Evolutionary conservation across 441 rosid species (phyloP), one percentile per base, ranked within the genome.

Genomic region (Macaranga tanarius): DNA sequence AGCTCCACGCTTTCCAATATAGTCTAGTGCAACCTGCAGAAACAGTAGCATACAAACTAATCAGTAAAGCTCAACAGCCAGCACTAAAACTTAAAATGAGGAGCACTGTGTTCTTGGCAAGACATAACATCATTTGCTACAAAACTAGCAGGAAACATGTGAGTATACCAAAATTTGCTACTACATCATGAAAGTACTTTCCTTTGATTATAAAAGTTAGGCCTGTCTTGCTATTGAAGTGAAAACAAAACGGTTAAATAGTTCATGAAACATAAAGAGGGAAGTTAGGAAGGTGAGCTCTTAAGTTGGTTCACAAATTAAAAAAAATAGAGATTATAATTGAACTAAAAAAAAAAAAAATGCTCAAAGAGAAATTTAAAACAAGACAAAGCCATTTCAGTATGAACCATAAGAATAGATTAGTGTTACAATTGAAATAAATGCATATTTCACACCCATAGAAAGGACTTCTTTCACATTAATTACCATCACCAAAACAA

Each of bases 1-100:
- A 58, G 95, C 90, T 79, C 99, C 98, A 86, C 98, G 88, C 83
- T 90, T 93, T 40, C 99, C 99, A 58, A 95, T 95, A 75, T 89
- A 95, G 62, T 95, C 98, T 13, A 95, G 91, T 15, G 99, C 99
- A 80, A 95, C 99, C 99, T 95, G 81, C 79, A 82, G 62, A 62
- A 40, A 67, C 15, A 42, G 1, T 23, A 74, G 70, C 62, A 65
- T 13, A 54, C 23, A 31, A 23, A 26, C 65, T 54, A 60, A 45
- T 64, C 60, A 56, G 58, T 10, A 62, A 48, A 42, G 45, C 62
- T 22, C 67, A 66, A 47, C 2, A 22, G 42, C 56, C 48, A 54
- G 61, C 48, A 66, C 10, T 23, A 44, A 20, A 44, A 59, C 19
- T 28, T 42, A 12, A 65, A 66, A 66, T 7, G 40, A 71, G 42